Percentiles rank a stretch among this genome's conserved stretches.
Evolutionary conservation across 805 yeast species (phyloP).

Genomic region (Pichia pseudocactophila): DNA sequence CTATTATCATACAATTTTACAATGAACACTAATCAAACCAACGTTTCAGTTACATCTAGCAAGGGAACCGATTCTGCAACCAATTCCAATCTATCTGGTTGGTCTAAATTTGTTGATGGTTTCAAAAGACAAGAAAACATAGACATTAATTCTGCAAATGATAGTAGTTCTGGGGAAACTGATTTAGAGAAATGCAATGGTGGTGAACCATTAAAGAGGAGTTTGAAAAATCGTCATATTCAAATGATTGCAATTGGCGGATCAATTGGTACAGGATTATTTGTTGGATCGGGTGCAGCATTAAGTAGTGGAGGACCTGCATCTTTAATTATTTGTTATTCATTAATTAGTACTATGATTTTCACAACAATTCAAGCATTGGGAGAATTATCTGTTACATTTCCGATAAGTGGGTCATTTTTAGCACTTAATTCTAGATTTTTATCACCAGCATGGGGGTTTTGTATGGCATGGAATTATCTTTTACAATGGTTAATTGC

Average conservation of each 20-base stretch:
- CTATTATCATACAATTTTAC: too few relatives aligned
- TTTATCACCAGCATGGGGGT: conserved; percentile 47
- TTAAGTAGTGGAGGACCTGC: conserved; percentile 61
- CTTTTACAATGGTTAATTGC: conserved; percentile 42
- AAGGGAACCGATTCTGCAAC: too few relatives aligned
- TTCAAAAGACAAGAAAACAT: conserved; percentile 17
- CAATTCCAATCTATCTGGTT: too few relatives aligned
- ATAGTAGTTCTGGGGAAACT: conserved; percentile 32
- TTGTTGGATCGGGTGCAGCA: conserved; percentile 61
- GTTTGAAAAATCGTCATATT: conserved; percentile 52
- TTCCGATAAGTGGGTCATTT: conserved; percentile 51
- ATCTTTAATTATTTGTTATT: conserved; percentile 48
- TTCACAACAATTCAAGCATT: conserved; percentile 52
- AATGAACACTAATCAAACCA: too few relatives aligned
- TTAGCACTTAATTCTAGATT: conserved; percentile 48
- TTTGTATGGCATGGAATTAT: conserved; percentile 51
- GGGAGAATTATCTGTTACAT: conserved; percentile 53
- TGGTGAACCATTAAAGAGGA: conserved; percentile 37
- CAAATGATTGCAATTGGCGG: conserved; percentile 79
- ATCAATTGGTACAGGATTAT: conserved; percentile 70
- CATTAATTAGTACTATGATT: conserved; percentile 47
- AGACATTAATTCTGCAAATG: conserved; percentile 7
- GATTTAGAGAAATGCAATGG: conserved; percentile 38
- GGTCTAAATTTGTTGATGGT: conserved; percentile 14
- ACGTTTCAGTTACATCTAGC: too few relatives aligned